Base-by-base conservation (phyloP, 164 flowering plant species). In the Saururus chinensis region DNA sequence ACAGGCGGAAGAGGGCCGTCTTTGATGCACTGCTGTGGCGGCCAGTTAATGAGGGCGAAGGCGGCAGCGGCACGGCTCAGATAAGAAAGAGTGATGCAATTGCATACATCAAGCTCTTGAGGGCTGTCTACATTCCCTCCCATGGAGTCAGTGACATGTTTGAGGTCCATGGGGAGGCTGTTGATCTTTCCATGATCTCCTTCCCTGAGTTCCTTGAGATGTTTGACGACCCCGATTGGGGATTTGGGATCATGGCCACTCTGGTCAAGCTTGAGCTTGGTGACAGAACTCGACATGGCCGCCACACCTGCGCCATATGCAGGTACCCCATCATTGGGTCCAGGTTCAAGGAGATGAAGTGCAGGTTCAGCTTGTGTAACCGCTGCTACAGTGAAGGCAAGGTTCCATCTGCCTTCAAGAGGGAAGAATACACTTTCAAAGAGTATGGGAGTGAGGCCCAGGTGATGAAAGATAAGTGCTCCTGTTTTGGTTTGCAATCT, bases 201-300 rank as follows among this genome's bases (percentile, higher is more conserved):
- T 81, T 84, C 64, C 67, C 81, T 0, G 97, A 93, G 70, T 93
- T 90, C 66, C 71, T 81, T 16, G 71, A 68, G 62, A 83, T 91
- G 89, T 93, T 93, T 71, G 86, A 93, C 74, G 97, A 93, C 71
- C 77, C 74, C 19, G 99, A 93, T 61, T 88, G 96, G 95, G 99
- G 99, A 24, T 88, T 90, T 63, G 95, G 96, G 60, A 78, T 93
- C 61, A 77, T 93, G 87, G 69, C 86, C 40, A 84, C 80, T 56
- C 69, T 93, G 20, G 62, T 86, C 74, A 90, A 84, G 78, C 96
- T 93, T 40, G 99, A 90, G 71, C 60, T 52, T 20, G 83, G 85
- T 17, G 99, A 93, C 49, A 76, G 97, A 61, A 81, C 68, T 42
- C 88, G 99, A n/a, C 99, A 93, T 74, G 95, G 92, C n/a, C 61